A percentile compares a stretch with the other conserved stretches of the same genome.
phyloP scores from a whole-genome alignment of 225 moss, liverwort and hornwort species.

The Asterella californica region DNA sequence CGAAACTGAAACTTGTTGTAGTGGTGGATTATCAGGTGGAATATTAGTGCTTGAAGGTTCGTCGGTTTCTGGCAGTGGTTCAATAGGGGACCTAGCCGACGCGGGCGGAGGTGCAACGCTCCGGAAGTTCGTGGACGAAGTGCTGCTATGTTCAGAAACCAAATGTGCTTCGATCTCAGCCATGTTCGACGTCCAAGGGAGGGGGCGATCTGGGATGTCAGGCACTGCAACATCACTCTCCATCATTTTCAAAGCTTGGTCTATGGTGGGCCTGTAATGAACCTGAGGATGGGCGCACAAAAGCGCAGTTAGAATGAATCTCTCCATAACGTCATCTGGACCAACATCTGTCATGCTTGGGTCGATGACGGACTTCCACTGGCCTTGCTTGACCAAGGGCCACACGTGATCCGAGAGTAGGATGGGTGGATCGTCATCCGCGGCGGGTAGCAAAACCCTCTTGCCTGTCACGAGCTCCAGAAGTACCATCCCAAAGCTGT shows the following conservation, averaged over 20 bases:
- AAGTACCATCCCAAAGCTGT: slow-evolving; percentile 89
- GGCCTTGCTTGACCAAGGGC: slow-evolving; percentile 52
- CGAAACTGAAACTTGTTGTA: not conserved
- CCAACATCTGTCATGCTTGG: slow-evolving; percentile 29
- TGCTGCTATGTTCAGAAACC: not conserved
- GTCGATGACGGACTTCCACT: slow-evolving; percentile 46
- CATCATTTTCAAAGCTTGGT: slow-evolving; percentile 61
- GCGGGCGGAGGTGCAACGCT: not conserved
- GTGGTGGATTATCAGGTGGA: not conserved
- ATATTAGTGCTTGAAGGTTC: not conserved
- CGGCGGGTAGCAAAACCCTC: slow-evolving; percentile 23
- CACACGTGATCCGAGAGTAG: slow-evolving; percentile 73
- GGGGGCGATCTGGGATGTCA: slow-evolving; percentile 62
- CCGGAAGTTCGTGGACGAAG: slow-evolving; percentile 4
- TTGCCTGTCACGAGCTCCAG: slow-evolving; percentile 73
- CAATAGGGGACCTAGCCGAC: not conserved
- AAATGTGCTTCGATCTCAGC: slow-evolving; percentile 21
- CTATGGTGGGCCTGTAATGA: slow-evolving; percentile 54
- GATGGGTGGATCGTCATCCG: slow-evolving; percentile 24
- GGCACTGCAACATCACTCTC: slow-evolving; percentile 49
- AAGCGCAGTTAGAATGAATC: slow-evolving; percentile 57
- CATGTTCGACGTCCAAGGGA: slow-evolving; percentile 50
- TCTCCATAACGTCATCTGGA: slow-evolving; percentile 48
- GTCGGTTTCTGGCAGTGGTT: slow-evolving; percentile 1
- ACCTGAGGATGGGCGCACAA: slow-evolving; percentile 65